These are phyloP conservation scores for Entrophospora sp. DNA, from an alignment of 192 early-diverging fungal species.

Conservation along the genomic window DNA sequence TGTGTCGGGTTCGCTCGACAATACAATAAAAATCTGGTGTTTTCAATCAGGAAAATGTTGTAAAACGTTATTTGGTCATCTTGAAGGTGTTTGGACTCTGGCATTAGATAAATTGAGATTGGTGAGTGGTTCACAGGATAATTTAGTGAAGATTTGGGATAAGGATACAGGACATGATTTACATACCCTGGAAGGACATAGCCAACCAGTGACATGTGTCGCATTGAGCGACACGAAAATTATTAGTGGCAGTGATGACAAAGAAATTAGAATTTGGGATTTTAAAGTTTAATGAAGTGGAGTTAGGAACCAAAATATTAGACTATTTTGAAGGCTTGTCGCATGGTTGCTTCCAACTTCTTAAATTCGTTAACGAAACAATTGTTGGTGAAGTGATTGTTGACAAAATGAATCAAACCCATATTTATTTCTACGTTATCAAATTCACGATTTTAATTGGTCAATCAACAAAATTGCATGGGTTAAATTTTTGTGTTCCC, in stretches of 20 bases:
- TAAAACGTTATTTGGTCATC: slow-evolving; percentile 70
- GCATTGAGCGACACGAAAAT: slow-evolving; percentile 82
- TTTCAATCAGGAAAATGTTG: slow-evolving; percentile 68
- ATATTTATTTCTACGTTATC: too few species aligned
- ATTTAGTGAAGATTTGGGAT: slow-evolving; percentile 70
- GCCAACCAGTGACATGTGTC: slow-evolving; percentile 70
- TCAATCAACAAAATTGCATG: too few species aligned
- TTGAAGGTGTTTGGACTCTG: slow-evolving; percentile 72
- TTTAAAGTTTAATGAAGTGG: too few species aligned
- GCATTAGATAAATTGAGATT: slow-evolving; percentile 69
- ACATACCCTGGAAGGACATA: slow-evolving; percentile 54
- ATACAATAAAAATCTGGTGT: slow-evolving; percentile 89
- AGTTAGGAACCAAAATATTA: too few species aligned
- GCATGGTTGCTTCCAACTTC: too few species aligned
- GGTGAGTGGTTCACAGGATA: slow-evolving; percentile 59
- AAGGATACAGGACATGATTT: slow-evolving; percentile 58
- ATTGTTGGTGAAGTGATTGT: too few species aligned
- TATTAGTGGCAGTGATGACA: slow-evolving; percentile 79
- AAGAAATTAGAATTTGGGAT: slow-evolving; percentile 72
- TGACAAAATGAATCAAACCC: too few species aligned
- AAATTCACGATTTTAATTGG: too few species aligned
- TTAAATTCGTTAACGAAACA: too few species aligned
- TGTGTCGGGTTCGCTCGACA: slow-evolving; percentile 79
- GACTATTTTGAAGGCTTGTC: too few species aligned
- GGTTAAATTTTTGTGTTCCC: too few species aligned